phyloP scores from a whole-genome alignment of 305 asterid genomes.

The Fraxinus sp. region DNA sequence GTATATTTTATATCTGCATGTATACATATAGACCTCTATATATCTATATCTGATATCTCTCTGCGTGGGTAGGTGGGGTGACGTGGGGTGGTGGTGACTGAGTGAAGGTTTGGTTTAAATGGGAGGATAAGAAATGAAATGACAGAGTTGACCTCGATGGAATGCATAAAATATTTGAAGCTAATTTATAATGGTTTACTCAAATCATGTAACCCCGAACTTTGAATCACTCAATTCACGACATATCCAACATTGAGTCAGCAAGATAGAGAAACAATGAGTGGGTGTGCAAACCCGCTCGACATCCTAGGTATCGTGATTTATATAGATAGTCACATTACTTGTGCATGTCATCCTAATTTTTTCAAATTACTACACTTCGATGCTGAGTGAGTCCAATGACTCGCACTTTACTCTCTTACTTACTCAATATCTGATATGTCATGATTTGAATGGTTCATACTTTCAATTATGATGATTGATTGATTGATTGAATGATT shows the following conservation, averaged over 20 bases:
- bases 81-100: conserved; percentile 35
- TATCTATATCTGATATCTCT: not conserved
- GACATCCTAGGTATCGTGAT: not conserved
- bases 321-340: not conserved
- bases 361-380: not conserved
- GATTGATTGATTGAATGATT: not conserved
- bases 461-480: not conserved
- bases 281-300: not conserved
- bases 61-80: conserved; percentile 4
- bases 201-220: not conserved
- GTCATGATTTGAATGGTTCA: not conserved
- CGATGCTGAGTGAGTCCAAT: not conserved
- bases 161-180: not conserved
- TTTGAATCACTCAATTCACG: not conserved
- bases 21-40: conserved; percentile 15
- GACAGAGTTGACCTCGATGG: conserved; percentile 23
- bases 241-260: not conserved
- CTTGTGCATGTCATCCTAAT: not conserved
- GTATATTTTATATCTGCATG: conserved; percentile 3
- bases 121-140: conserved; percentile 19
- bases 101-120: conserved; percentile 54
- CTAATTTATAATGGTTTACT: not conserved
- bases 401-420: not conserved
- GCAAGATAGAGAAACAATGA: not conserved
- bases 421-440: not conserved